Evolutionary conservation across 2,329 filamentous ascomycete species (phyloP).

Genomic region (Diatrype stigma): DNA sequence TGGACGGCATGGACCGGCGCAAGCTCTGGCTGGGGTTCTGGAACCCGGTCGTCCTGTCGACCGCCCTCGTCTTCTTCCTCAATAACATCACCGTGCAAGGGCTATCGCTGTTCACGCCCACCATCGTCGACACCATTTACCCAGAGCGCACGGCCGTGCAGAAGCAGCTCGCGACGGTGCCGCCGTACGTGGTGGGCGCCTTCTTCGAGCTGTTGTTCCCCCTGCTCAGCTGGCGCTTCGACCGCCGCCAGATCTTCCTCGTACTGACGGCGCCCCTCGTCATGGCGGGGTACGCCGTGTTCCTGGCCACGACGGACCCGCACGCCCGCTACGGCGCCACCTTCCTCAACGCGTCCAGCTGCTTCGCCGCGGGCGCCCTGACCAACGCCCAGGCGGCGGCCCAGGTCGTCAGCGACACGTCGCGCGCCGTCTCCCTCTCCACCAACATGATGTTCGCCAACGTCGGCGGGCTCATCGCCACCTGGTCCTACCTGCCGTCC

Average conservation of each 20-base stretch:
- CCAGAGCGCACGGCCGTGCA: conserved; percentile 51
- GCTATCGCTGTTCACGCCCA: conserved; percentile 65
- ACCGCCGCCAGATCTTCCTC: conserved; percentile 58
- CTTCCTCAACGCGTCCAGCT: conserved; percentile 63
- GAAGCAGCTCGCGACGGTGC: conserved; percentile 67
- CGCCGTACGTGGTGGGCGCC: conserved; percentile 64
- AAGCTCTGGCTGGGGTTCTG: conserved; percentile 61
- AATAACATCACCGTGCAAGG: conserved; percentile 62
- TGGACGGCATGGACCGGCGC: conserved; percentile 57
- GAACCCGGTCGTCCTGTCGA: conserved; percentile 46
- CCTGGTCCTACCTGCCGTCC: conserved; percentile 60
- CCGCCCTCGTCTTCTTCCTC: conserved; percentile 22
- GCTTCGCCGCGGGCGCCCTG: conserved; percentile 60
- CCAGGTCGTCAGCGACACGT: conserved; percentile 68
- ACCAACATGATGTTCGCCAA: conserved; percentile 70
- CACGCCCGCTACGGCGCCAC: conserved; percentile 64
- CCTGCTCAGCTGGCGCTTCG: conserved; percentile 56
- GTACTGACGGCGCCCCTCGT: conserved; percentile 56
- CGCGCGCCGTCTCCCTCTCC: conserved; percentile 62
- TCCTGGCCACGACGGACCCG: conserved; percentile 51
- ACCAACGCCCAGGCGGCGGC: conserved; percentile 65
- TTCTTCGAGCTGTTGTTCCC: conserved; percentile 63
- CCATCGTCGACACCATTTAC: conserved; percentile 67
- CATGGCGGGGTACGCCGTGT: conserved; percentile 69
- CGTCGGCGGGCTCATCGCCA: conserved; percentile 63